Evolutionary conservation across 176 grass and related monocot species (phyloP), one percentile per base, ranked within the genome.

Genomic region (Triticum dicoccoides): DNA sequence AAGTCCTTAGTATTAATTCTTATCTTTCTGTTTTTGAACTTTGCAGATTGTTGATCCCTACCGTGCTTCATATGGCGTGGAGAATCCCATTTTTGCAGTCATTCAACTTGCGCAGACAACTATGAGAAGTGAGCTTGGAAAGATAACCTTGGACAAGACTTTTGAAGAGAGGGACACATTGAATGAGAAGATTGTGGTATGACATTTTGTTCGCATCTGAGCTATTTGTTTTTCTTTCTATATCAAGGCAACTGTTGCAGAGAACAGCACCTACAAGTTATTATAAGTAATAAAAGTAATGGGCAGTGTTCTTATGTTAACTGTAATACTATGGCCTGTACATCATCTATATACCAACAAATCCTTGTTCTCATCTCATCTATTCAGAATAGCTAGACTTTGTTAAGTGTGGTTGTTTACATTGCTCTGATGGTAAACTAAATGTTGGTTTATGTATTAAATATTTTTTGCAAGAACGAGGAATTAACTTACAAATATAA

Each of bases 101-200:
- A 89, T 98, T 29, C 96, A 95, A 62, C 88, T 95, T 49, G 96
- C 96, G 35, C 96, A 98, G 59, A 98, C 96, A 23, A 98, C 96
- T 2, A 98, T 98, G 96, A 95, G 93, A 85, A 95, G 96, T 65
- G 96, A 98, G 65, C 84, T 98, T 75, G 96, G 96, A 73, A 98
- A 98, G 51, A 98, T 98, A 66, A 98, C 96, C 6, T 83, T 98
- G 54, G 96, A 98, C 79, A 98, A 98, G 64, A 98, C 91, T 21
- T 98, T 98, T 49, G 96, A 92, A 76, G 93, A 95, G 84, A 92
- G 93, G 71, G 96, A 98, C 51, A 84, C 89, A 51, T 64, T 98
- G 25, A 98, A 98, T 82, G 93, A 88, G 73, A 89, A 95, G 15
- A 98, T 98, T 77, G 96, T 98, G 91, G 96, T 98, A 87, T 67